Evolutionary conservation across 2,329 filamentous ascomycete genomes (phyloP), one percentile per base, ranked within the genome.

Genomic region (Fusarium nelsonii): DNA sequence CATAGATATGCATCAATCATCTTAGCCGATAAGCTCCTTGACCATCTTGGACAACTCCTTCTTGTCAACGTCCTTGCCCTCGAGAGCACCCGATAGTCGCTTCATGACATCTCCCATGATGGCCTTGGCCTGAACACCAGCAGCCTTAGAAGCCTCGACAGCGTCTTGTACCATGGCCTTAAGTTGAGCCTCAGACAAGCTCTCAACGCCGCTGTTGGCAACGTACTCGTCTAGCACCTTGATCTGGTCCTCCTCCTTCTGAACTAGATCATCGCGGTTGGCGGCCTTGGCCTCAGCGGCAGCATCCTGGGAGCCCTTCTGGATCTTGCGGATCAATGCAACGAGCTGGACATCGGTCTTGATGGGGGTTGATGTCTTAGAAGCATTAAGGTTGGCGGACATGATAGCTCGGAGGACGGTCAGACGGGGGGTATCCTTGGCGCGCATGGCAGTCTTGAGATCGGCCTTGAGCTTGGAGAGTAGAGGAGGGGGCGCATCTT

Each of bases 281-380:
- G 89, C 91, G 2, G 78, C 80, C 58, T 83, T 81, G 77, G 92
- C 92, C 75, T 94, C 90, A 36, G 82, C 82, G 16, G 83, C 84
- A 2, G 92, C 88, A 18, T 89, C 86, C 50, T 85, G 81, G 6
- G 85, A 83, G 3, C 85, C 82, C 43, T 85, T 84, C 23, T 87
- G 85, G 52, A 88, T 86, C 79, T 90, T 91, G 68, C 87, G 85
- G 58, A 96, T 84, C 49, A 94, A 82, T 9, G 84, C 81, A 30
- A 93, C 86, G 57, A 95, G 84, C 74, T 91, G 87, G 68, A 86
- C 84, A 78, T 95, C 91, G 23, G 88, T 92, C 56, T 82, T 83
- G 74, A 94, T 87, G n/a, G 92, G 92, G 39, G 81, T 83, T 39
- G 84, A 76, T 15, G 91, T 93, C 80, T 94, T 94, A 77, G 89